phyloP scores from a whole-genome alignment of 78 protist species.

The Cavenderia fasciculata region DNA sequence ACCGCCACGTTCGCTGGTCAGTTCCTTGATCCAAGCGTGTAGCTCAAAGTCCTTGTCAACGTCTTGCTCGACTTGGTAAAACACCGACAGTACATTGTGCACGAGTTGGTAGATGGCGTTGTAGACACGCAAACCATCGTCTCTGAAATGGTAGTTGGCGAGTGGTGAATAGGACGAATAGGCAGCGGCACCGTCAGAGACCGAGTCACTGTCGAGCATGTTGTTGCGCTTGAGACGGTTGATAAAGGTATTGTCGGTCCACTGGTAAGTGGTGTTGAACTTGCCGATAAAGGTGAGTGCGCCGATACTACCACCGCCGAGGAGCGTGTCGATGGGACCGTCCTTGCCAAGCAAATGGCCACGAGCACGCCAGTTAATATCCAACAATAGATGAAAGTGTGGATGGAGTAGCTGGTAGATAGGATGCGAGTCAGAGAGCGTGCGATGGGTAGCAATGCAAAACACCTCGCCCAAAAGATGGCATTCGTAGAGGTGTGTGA shows the following conservation, averaged over 20 bases:
- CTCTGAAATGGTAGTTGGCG: slow-evolving; percentile 12
- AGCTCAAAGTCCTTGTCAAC: slow-evolving; percentile 25
- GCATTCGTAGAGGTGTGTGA: slow-evolving; percentile 35
- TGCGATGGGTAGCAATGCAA: slow-evolving; percentile 53
- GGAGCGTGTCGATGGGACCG: slow-evolving; percentile 43
- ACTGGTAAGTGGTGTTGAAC: not conserved
- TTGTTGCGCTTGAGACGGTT: too few species aligned
- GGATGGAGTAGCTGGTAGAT: slow-evolving; percentile 46
- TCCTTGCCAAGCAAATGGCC: not conserved
- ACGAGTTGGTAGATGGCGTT: not conserved
- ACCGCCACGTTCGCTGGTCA: not conserved
- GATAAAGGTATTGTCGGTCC: slow-evolving; percentile 38
- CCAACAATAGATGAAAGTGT: slow-evolving; percentile 23
- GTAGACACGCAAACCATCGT: slow-evolving; percentile 23
- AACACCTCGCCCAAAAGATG: slow-evolving; percentile 52
- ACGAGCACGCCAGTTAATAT: slow-evolving; percentile 33
- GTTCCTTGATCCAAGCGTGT: slow-evolving; percentile 23
- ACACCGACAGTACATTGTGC: not conserved
- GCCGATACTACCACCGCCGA: slow-evolving; percentile 44
- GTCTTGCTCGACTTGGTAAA: not conserved
- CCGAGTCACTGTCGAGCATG: too few species aligned
- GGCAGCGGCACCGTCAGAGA: too few species aligned
- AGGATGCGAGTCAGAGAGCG: slow-evolving; percentile 32
- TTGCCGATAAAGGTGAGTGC: slow-evolving; percentile 30
- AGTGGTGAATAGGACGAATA: too few species aligned